Conservation (phyloP, 208 protist species). For the Crithidia expoeki region DNA sequence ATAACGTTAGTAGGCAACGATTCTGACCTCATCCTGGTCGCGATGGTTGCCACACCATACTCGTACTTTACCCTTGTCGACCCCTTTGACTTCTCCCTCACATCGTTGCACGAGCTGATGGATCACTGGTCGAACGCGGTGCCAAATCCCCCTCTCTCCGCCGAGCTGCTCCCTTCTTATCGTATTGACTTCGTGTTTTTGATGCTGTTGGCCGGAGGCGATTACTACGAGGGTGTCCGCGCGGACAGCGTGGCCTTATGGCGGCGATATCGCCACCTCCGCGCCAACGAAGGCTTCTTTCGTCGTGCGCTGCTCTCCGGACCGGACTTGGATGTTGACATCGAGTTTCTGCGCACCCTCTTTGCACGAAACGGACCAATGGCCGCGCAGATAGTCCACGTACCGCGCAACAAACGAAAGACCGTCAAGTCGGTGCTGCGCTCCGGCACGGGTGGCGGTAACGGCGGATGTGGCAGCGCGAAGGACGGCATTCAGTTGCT, state of each 20-base stretch:
- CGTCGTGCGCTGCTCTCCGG: constrained; percentile 50
- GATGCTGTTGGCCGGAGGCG: constrained; percentile 73
- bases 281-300: constrained; percentile 68
- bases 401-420: constrained; percentile 52
- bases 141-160: constrained; percentile 49
- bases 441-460: constrained; percentile 18
- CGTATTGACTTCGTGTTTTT: constrained; percentile 88
- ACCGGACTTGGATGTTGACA: constrained; percentile 48
- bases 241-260: constrained; percentile 50
- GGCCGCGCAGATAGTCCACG: constrained; percentile 6
- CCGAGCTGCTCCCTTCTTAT: constrained; percentile 67
- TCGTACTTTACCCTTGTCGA: constrained; percentile 57
- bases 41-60: constrained; percentile 71
- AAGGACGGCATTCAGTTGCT: constrained; percentile 60
- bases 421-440: constrained; percentile 38
- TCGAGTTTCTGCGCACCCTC: constrained; percentile 66
- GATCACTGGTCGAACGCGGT: constrained; percentile 60
- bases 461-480: constrained; percentile 16
- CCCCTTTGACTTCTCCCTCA: constrained; percentile 53
- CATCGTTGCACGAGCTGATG: constrained; percentile 61
- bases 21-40: constrained; percentile 79
- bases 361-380: constrained; percentile 22
- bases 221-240: constrained; percentile 82
- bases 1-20: constrained; percentile 81
- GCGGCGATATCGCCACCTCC: constrained; percentile 74